These are phyloP conservation scores for Cercospora sp. DNA, from an alignment of 2,329 filamentous ascomycete species.

Conservation along the genomic window DNA sequence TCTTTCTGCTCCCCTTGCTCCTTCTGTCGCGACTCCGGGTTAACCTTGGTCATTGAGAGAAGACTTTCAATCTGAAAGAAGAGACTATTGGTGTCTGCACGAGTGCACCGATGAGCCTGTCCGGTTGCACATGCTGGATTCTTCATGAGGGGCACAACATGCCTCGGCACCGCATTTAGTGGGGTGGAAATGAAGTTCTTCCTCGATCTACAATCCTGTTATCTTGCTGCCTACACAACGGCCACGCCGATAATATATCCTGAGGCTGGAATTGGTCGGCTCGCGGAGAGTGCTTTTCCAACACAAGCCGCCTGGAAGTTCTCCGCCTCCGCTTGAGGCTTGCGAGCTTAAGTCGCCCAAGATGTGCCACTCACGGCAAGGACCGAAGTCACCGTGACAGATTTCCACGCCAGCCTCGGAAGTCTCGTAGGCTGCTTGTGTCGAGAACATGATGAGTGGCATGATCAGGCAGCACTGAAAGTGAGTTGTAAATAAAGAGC, in stretches of 20 bases:
- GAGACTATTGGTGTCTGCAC: neutral
- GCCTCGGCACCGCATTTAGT: constrained; percentile 9
- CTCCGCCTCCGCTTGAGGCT: neutral
- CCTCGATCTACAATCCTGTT: neutral
- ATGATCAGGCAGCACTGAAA: constrained; percentile 5
- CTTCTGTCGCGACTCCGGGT: neutral
- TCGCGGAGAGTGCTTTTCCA: constrained; percentile 5
- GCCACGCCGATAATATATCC: neutral
- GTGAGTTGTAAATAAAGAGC: constrained; percentile 3
- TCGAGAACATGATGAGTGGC: neutral
- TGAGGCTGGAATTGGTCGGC: constrained; percentile 8
- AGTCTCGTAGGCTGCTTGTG: neutral
- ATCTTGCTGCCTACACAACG: constrained; percentile 12
- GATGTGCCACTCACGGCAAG: neutral
- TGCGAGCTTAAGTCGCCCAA: constrained; percentile 1
- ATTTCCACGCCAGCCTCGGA: constrained; percentile 5
- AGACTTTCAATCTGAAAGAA: neutral
- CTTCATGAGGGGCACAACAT: neutral
- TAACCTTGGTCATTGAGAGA: neutral
- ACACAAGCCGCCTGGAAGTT: constrained; percentile 3
- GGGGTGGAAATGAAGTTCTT: neutral
- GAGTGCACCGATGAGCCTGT: neutral
- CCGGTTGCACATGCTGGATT: neutral
- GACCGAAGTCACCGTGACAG: constrained; percentile 6
- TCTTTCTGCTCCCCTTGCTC: neutral